Base-by-base conservation (phyloP, 2,329 filamentous ascomycete species). In the Colletotrichum echinochloae region DNA sequence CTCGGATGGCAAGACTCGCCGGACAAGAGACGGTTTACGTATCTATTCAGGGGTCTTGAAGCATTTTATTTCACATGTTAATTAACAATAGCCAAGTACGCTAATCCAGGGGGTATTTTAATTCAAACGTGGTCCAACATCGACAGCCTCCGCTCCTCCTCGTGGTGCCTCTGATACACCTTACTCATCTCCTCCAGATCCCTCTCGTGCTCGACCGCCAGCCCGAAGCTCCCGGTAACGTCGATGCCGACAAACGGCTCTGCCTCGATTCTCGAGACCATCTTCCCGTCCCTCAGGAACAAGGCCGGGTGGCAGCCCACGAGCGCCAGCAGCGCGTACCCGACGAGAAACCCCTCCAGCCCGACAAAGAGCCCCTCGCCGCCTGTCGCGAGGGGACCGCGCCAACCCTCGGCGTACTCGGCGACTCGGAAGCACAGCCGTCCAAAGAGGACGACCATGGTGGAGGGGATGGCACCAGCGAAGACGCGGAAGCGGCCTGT, bases 331-430 rank as follows among this genome's bases (percentile, higher is more conserved):
- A 79, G 69, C 4, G 77, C 76, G 56, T 77, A 75, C 7, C 74
- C 75, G 11, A 79, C 74, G 44, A 78, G 73, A 28, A 78, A 71
- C 26, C 76, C 76, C n/a, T 80, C 78, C 7, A 78, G 73, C 0
- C 74, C 74, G 12, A 77, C 67, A 52, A 79, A 80, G 6, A 78
- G 60, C 2, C 69, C 69, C 23, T 74, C 71, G 44, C 78, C 75
- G 52, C 74, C 74, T 39, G 72, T 74, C 23, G 74, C 77, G 14
- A 74, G 71, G 26, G 66, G 62, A 9, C 77, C 75, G 1, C 73
- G 70, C n/a, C 79, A 62, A 0, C 77, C 77, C 28, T 70, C 69
- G 23, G 66, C 74, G n/a, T 77, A 69, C 9, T 77, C 67, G 33
- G 77, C 74, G 3, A 73, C 66, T 26, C 77, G 74, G 70, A 77